Evolutionary conservation across 2,329 filamentous ascomycete genomes (phyloP).

Genomic region (Leptographium lundbergii): DNA sequence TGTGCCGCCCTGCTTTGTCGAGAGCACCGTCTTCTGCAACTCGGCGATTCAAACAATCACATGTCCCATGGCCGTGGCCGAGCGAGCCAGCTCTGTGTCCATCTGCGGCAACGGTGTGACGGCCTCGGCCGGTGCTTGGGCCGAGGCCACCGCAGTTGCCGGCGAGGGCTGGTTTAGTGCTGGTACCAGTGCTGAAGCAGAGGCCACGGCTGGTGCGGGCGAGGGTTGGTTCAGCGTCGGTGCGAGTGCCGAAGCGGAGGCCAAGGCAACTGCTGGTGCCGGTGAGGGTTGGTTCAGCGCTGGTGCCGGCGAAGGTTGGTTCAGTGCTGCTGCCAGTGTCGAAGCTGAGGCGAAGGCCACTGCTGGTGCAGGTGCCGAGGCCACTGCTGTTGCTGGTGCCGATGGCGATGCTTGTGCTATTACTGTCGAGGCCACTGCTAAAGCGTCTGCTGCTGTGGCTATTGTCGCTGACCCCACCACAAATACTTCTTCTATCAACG

Average conservation of each 20-base stretch:
- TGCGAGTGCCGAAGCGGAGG: neutral
- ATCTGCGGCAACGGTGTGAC: slow-evolving; percentile 11
- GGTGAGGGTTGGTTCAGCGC: neutral
- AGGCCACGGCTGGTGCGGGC: neutral
- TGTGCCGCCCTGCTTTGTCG: slow-evolving; percentile 13
- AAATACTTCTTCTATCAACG: neutral
- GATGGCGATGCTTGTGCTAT: neutral
- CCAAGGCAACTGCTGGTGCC: neutral
- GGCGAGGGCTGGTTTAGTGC: neutral
- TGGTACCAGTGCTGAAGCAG: neutral
- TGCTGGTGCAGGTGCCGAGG: neutral
- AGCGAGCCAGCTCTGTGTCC: slow-evolving; percentile 5
- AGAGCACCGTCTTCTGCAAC: slow-evolving; percentile 11
- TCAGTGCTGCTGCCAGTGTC: neutral
- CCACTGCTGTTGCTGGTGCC: neutral
- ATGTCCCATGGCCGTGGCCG: slow-evolving; percentile 7
- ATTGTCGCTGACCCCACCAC: neutral
- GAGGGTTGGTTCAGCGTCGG: neutral
- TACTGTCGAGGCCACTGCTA: neutral
- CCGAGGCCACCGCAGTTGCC: neutral
- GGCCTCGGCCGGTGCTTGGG: slow-evolving; percentile 3
- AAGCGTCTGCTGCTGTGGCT: neutral
- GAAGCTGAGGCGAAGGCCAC: neutral
- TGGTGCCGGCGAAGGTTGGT: neutral
- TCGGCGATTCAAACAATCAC: slow-evolving; percentile 6